Evolutionary conservation across 345 rosid genomes (phyloP).

Genomic region (Clausena lansium): DNA sequence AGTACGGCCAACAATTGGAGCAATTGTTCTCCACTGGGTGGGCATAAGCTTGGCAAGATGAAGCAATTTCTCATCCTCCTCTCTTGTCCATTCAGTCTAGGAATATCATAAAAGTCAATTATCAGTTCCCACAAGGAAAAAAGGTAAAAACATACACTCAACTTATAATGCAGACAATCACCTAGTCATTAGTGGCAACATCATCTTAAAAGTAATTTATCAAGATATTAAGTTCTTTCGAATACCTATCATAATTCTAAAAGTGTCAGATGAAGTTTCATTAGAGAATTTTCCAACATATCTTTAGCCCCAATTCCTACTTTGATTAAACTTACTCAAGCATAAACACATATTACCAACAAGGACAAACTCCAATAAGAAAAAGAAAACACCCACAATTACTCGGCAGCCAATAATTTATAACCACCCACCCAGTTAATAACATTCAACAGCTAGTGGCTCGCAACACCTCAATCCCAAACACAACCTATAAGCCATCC

Average conservation of each 20-base stretch:
- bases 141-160: neutral
- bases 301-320: neutral
- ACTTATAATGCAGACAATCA: neutral
- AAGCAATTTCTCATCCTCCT: slow-evolving; percentile 97
- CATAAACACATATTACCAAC: neutral
- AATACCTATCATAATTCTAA: neutral
- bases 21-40: slow-evolving; percentile 98
- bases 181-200: neutral
- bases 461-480: neutral
- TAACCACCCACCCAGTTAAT: no score
- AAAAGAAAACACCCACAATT: no score
- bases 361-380: neutral
- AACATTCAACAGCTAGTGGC: no score
- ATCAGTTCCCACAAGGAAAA: neutral
- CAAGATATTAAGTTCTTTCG: neutral
- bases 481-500: neutral
- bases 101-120: slow-evolving; percentile 14
- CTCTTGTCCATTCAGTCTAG: slow-evolving; percentile 99
- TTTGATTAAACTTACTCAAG: neutral
- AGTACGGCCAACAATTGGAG: slow-evolving; percentile 98
- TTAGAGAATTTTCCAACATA: neutral
- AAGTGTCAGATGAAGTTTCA: neutral
- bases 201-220: neutral
- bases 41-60: slow-evolving; percentile 99
- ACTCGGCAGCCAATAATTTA: no score